Percentiles rank a stretch among this genome's conserved stretches.
Evolutionary conservation across 225 moss, liverwort and hornwort species (phyloP).

Genomic region (Neckera pumila): DNA sequence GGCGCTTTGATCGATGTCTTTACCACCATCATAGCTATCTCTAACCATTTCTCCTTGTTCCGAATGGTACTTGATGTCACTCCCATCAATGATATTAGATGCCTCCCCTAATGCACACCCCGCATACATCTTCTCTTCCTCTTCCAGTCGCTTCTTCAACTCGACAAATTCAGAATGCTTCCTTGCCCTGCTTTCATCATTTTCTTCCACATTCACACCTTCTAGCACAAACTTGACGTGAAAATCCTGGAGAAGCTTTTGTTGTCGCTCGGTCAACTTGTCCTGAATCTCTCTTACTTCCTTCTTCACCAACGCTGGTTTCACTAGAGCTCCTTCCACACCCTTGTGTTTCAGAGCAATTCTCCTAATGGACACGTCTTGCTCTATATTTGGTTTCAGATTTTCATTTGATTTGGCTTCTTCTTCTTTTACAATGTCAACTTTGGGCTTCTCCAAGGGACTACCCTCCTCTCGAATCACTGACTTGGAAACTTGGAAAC

Average conservation of each 20-base stretch:
- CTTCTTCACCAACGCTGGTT: slow-evolving; percentile 5
- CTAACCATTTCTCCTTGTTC: background rate
- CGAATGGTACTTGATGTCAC: background rate
- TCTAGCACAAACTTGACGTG: slow-evolving; percentile 33
- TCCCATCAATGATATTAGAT: background rate
- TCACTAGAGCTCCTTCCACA: background rate
- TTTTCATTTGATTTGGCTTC: background rate
- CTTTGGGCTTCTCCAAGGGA: background rate
- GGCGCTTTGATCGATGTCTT: background rate
- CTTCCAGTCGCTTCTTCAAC: slow-evolving; percentile 27
- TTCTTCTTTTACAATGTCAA: background rate
- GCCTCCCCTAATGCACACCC: slow-evolving; percentile 13
- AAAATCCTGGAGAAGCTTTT: slow-evolving; percentile 27
- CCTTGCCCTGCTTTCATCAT: background rate
- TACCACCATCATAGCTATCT: background rate
- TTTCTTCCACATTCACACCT: background rate
- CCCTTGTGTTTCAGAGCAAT: background rate
- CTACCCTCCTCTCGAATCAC: background rate
- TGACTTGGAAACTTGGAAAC: background rate
- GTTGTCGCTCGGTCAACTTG: background rate
- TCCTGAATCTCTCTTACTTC: background rate
- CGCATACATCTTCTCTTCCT: slow-evolving; percentile 35
- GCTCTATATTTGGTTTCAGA: background rate
- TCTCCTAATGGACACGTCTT: background rate
- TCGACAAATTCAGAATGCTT: slow-evolving; percentile 20